Conservation (phyloP, 495 filamentous ascomycete genomes). For the Copromyces sp. region DNA sequence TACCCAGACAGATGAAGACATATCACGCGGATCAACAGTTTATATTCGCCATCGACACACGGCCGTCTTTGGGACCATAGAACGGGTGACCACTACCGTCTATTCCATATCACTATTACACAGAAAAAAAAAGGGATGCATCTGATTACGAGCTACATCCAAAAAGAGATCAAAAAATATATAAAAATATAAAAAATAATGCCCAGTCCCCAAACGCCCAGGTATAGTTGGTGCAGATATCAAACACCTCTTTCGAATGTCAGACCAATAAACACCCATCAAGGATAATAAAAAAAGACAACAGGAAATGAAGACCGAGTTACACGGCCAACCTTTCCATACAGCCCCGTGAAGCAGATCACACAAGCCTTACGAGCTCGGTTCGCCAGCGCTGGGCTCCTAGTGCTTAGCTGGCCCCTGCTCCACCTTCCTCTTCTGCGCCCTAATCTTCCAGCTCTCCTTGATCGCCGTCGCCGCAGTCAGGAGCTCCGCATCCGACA, state of each 20-base stretch:
- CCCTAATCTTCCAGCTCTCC: conserved; percentile 56
- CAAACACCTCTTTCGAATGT: neutral
- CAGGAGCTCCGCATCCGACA: conserved; percentile 44
- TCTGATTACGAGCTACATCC: neutral
- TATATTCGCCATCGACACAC: neutral
- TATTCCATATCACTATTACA: neutral
- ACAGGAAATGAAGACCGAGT: neutral
- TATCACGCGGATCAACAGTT: neutral
- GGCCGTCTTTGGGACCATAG: neutral
- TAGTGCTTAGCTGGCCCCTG: conserved; percentile 6
- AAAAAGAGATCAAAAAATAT: no score
- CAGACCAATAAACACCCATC: neutral
- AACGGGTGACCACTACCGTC: neutral
- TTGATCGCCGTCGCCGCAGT: conserved; percentile 54
- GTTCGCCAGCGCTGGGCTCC: no score
- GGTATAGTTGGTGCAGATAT: neutral
- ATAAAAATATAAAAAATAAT: no score
- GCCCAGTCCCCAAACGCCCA: neutral
- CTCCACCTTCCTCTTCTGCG: conserved; percentile 21
- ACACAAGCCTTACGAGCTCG: no score
- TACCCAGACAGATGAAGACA: neutral
- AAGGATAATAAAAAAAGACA: neutral
- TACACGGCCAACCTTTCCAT: neutral
- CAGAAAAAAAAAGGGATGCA: neutral
- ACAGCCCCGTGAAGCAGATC: no score